Evolutionary conservation across 768 basidiomycete species (phyloP).

Genomic region (Lactifluus rugatus): DNA sequence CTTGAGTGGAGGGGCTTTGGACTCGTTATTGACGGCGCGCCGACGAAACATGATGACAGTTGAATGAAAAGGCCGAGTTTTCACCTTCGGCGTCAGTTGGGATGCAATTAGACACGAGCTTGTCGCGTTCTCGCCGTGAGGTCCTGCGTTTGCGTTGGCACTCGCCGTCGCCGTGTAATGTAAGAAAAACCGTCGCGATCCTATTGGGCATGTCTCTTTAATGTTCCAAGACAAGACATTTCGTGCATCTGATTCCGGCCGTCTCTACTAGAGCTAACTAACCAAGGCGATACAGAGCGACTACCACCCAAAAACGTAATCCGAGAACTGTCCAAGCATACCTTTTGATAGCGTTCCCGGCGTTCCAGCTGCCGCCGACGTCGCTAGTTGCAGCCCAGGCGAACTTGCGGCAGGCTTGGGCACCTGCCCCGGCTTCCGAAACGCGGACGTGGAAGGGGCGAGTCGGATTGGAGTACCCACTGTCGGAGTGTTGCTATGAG

Average conservation of each 20-base stretch:
- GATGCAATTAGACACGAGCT: background rate
- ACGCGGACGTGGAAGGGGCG: constrained; percentile 64
- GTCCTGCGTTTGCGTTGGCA: too few species aligned
- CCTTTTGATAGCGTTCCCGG: constrained; percentile 41
- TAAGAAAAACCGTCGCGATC: too few species aligned
- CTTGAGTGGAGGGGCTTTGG: background rate
- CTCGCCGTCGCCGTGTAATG: background rate
- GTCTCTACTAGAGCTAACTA: background rate
- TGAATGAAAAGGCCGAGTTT: background rate
- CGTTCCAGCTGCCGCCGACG: constrained; percentile 15
- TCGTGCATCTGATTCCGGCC: background rate
- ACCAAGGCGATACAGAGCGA: background rate
- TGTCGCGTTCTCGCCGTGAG: background rate
- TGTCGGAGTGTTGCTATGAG: constrained; percentile 28
- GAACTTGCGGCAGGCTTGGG: constrained; percentile 8
- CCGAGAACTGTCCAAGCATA: constrained; percentile 63
- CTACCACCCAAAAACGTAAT: constrained; percentile 44
- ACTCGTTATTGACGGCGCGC: constrained; percentile 1
- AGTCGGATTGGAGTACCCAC: constrained; percentile 66
- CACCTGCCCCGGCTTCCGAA: constrained; percentile 39
- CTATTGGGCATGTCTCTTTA: background rate
- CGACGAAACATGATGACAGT: constrained; percentile 15
- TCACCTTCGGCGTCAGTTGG: background rate
- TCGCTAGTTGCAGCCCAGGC: constrained; percentile 17
- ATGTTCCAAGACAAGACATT: background rate